phyloP scores from a whole-genome alignment of 2,329 filamentous ascomycete genomes.

The Colletotrichum navitas region DNA sequence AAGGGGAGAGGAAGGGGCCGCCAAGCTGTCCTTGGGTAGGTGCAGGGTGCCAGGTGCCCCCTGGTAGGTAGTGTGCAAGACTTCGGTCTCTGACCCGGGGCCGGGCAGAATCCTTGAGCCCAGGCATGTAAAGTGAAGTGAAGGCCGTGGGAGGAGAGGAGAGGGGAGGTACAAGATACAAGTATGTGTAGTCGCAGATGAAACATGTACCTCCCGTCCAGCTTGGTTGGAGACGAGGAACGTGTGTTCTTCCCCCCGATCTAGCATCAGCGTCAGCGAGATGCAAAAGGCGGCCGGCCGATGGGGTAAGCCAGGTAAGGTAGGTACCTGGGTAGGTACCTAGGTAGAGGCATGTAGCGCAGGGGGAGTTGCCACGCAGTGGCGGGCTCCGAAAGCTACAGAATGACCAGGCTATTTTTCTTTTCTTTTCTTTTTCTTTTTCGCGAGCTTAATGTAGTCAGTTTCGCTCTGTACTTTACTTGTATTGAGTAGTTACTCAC shows the following conservation, averaged over 20 bases:
- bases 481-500: too few species aligned
- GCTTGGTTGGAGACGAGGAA: conserved; percentile 12
- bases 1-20: background rate
- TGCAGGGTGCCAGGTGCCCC: conserved; percentile 10
- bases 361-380: background rate
- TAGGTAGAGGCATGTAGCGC: background rate
- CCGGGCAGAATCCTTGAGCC: background rate
- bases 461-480: background rate
- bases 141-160: background rate
- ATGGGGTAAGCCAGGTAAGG: background rate
- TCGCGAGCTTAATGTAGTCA: background rate
- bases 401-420: background rate
- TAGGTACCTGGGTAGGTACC: background rate
- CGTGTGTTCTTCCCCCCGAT: background rate
- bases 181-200: background rate
- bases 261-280: conserved; percentile 1
- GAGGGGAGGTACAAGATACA: background rate
- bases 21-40: conserved; percentile 22
- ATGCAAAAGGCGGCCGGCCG: background rate
- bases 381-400: background rate
- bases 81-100: background rate
- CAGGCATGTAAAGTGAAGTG: background rate
- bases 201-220: conserved; percentile 16
- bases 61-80: background rate
- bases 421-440: too few species aligned